phyloP scores from a whole-genome alignment of 805 yeast genomes.

The Kurtzmaniella cleridarum region DNA sequence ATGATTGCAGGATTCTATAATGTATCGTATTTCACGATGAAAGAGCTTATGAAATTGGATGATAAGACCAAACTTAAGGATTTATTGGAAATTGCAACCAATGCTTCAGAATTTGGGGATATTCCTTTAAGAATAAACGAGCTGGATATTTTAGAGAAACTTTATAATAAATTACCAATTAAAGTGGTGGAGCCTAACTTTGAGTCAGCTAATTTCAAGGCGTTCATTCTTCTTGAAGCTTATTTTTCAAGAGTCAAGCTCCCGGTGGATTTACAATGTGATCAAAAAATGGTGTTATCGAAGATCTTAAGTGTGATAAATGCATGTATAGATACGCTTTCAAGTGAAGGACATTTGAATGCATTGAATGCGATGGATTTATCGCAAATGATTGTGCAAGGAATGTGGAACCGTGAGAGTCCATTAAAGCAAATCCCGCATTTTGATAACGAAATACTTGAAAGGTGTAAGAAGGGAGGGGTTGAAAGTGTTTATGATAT shows the following conservation, averaged over 20 bases:
- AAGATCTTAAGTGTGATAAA: conserved; percentile 48
- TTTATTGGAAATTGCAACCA: conserved; percentile 58
- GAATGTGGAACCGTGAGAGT: conserved; percentile 74
- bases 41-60: conserved; percentile 49
- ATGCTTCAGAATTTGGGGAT: conserved; percentile 66
- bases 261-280: conserved; percentile 49
- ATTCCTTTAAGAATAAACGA: conserved; percentile 64
- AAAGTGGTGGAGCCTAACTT: conserved; percentile 39
- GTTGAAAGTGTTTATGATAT: conserved; percentile 78
- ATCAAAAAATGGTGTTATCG: conserved; percentile 48
- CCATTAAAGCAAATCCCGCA: conserved; percentile 80
- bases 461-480: conserved; percentile 47
- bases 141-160: conserved; percentile 35
- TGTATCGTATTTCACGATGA: conserved; percentile 62
- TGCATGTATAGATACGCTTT: conserved; percentile 68
- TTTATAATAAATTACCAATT: conserved; percentile 61
- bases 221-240: conserved; percentile 73
- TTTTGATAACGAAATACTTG: conserved; percentile 44
- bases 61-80: conserved; percentile 54
- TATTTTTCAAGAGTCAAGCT: conserved; percentile 65
- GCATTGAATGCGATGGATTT: conserved; percentile 82
- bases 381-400: conserved; percentile 84
- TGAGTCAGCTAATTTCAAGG: conserved; percentile 58
- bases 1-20: conserved; percentile 72
- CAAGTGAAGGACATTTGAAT: conserved; percentile 75